A percentile compares a stretch with the other conserved stretches of the same genome.
phyloP scores from a whole-genome alignment of 2,329 filamentous ascomycete genomes.

The Alternaria burnsii region DNA sequence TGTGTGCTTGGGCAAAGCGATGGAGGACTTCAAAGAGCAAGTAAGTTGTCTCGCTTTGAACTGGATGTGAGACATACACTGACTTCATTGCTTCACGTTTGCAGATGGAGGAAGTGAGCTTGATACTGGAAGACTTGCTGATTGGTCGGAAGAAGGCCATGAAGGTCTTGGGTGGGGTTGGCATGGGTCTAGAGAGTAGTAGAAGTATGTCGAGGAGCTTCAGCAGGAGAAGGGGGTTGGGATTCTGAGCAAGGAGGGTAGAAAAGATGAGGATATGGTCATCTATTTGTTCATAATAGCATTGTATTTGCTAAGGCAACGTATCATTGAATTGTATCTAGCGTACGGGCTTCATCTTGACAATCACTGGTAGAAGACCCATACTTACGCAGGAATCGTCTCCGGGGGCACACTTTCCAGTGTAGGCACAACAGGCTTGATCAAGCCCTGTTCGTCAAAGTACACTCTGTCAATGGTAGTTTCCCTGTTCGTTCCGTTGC shows the following conservation, averaged over 20 bases:
- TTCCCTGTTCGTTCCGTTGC: slow-evolving; percentile 35
- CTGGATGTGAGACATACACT: too few relatives aligned
- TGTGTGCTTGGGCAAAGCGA: background rate
- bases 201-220: slow-evolving; percentile 1
- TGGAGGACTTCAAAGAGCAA: slow-evolving; percentile 9
- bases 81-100: too few relatives aligned
- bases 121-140: slow-evolving; percentile 14
- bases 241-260: background rate
- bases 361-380: too few relatives aligned
- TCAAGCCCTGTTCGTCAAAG: slow-evolving; percentile 36
- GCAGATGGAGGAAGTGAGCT: slow-evolving; percentile 12
- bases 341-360: background rate
- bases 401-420: slow-evolving; percentile 30
- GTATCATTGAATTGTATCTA: background rate
- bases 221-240: background rate
- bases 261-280: background rate
- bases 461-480: slow-evolving; percentile 36
- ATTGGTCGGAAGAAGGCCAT: slow-evolving; percentile 4
- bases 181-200: background rate
- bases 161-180: background rate
- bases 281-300: background rate
- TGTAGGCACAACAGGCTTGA: slow-evolving; percentile 36
- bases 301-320: background rate
- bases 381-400: background rate
- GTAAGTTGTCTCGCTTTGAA: too few relatives aligned